phyloP scores from a whole-genome alignment of 768 basidiomycete species.

The Boletus barrowsii region DNA sequence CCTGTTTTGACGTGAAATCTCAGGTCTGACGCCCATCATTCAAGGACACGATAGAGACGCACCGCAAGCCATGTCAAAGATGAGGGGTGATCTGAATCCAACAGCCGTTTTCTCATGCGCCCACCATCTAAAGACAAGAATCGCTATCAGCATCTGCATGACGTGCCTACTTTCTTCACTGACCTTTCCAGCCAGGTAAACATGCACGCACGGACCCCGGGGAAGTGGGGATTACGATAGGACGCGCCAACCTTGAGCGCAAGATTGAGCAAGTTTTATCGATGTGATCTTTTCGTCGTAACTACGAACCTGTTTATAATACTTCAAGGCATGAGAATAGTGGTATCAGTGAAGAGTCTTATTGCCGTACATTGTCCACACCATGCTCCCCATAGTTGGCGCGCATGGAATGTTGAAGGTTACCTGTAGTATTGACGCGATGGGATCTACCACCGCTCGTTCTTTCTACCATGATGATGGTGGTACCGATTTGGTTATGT shows the following conservation, averaged over 20 bases:
- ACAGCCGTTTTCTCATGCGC: conserved; percentile 10
- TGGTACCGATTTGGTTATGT: no score
- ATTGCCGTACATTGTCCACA: conserved; percentile 50
- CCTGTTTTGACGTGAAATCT: conserved; percentile 7
- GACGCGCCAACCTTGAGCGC: conserved; percentile 49
- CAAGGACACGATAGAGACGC: not conserved
- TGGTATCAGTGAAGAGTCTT: not conserved
- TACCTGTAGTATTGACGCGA: conserved; percentile 21
- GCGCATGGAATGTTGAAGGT: conserved; percentile 43
- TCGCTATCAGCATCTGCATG: conserved; percentile 1
- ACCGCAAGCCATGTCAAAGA: conserved; percentile 33
- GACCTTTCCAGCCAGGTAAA: conserved; percentile 53
- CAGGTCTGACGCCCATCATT: not conserved
- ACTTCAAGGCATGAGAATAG: conserved; percentile 15
- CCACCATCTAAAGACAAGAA: conserved; percentile 26
- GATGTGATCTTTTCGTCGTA: not conserved
- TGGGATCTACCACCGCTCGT: conserved; percentile 21
- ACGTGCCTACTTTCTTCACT: not conserved
- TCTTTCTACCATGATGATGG: conserved; percentile 6
- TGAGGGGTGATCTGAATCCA: conserved; percentile 17
- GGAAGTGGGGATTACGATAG: conserved; percentile 74
- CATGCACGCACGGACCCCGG: conserved; percentile 56
- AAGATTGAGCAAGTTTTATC: not conserved
- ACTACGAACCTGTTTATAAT: conserved; percentile 27
- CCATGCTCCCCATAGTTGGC: conserved; percentile 53